These are phyloP conservation scores for Beauveria bassiana DNA, from an alignment of 2,329 filamentous ascomycete genomes.

Conservation along the genomic window DNA sequence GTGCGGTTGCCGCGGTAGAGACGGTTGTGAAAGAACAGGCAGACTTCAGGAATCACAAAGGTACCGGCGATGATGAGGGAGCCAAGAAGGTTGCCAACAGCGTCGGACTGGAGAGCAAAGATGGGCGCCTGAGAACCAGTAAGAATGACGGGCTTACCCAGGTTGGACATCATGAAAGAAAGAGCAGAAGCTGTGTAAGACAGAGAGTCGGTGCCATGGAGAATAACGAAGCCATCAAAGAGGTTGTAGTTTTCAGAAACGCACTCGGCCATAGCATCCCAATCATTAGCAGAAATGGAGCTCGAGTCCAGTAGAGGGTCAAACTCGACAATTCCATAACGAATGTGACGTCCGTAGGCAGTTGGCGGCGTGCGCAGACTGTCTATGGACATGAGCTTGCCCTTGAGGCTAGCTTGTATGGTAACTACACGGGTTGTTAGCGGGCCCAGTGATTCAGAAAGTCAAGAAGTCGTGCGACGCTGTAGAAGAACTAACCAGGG, in stretches of 20 bases:
- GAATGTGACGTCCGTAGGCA: conserved; percentile 70
- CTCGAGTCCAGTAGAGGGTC: conserved; percentile 78
- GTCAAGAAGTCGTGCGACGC: neutral
- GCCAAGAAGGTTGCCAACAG: conserved; percentile 81
- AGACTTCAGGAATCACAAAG: conserved; percentile 88
- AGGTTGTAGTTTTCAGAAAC: conserved; percentile 78
- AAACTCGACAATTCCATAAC: conserved; percentile 81
- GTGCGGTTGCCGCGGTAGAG: conserved; percentile 83
- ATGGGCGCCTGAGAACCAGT: conserved; percentile 81
- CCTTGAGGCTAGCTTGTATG: conserved; percentile 44
- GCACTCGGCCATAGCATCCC: conserved; percentile 75
- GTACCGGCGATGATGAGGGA: conserved; percentile 86
- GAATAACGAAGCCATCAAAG: conserved; percentile 84
- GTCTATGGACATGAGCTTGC: conserved; percentile 44
- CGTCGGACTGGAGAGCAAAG: conserved; percentile 84
- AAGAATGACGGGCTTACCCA: conserved; percentile 85
- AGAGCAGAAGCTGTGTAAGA: conserved; percentile 85
- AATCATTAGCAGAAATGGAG: conserved; percentile 78
- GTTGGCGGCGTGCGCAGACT: conserved; percentile 74
- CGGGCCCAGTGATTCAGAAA: neutral
- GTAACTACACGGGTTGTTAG: conserved; percentile 27
- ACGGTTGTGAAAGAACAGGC: conserved; percentile 87
- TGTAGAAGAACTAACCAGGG: conserved; percentile 18
- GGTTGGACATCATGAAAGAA: conserved; percentile 86
- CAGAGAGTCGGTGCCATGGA: conserved; percentile 85